Evolutionary conservation across 352 stramenopile species (phyloP).

Genomic region (Phytophthora nicotianae): DNA sequence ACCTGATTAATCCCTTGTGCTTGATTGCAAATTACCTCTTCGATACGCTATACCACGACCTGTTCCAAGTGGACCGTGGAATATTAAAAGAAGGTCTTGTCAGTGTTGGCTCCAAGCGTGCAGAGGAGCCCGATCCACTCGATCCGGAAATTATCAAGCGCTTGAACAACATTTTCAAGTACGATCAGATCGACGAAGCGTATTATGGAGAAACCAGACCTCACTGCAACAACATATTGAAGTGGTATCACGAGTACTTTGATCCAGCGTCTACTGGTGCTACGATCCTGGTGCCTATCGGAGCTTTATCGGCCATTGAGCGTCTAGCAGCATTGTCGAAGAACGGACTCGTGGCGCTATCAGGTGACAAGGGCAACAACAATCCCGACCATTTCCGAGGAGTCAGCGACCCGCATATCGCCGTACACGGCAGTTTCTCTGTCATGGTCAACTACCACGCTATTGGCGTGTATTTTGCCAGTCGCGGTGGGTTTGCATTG

Average conservation of each 20-base stretch:
- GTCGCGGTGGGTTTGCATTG: conserved; percentile 90
- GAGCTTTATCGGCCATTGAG: conserved; percentile 82
- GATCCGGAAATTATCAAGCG: conserved; percentile 94
- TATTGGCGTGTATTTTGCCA: conserved; percentile 92
- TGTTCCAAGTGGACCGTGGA: conserved; percentile 89
- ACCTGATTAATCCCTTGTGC: conserved; percentile 87
- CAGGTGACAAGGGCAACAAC: conserved; percentile 94
- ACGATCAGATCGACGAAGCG: conserved; percentile 76
- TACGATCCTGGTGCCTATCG: conserved; percentile 92
- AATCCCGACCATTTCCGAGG: conserved; percentile 92
- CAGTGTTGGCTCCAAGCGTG: conserved; percentile 79
- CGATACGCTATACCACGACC: conserved; percentile 92
- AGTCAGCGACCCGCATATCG: conserved; percentile 94
- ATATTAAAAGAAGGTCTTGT: conserved; percentile 91
- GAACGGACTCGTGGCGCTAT: conserved; percentile 82
- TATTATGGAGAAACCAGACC: conserved; percentile 81
- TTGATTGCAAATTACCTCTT: conserved; percentile 96
- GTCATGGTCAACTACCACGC: conserved; percentile 97
- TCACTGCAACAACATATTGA: conserved; percentile 91
- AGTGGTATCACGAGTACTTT: conserved; percentile 91
- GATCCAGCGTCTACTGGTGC: conserved; percentile 59
- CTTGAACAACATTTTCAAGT: conserved; percentile 90
- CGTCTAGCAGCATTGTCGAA: conserved; percentile 64
- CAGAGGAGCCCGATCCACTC: conserved; percentile 79
- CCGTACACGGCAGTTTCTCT: conserved; percentile 95